Conservation (phyloP, 73 alveolate species). For the Uronychia setigera region DNA sequence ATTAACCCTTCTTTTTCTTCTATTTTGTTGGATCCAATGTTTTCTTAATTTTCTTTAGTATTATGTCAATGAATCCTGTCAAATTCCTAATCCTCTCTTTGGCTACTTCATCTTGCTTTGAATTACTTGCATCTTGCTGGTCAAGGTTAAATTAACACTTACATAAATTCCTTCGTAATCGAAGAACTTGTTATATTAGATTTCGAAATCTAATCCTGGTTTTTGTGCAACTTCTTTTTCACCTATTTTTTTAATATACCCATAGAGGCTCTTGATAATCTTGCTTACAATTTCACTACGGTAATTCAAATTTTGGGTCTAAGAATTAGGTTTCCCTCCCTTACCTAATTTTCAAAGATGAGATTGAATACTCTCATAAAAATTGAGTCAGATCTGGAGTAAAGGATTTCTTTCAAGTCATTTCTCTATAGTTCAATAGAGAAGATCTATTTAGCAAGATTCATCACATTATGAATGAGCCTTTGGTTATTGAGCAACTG, state of each 20-base stretch:
- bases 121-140: background rate
- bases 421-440: conserved; percentile 36
- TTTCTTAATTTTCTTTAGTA: background rate
- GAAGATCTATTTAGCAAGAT: conserved; percentile 34
- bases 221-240: background rate
- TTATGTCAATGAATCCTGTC: background rate
- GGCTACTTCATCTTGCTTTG: background rate
- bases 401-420: conserved; percentile 50
- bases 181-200: background rate
- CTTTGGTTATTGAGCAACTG: conserved; percentile 40
- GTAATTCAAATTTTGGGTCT: background rate
- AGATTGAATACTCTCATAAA: conserved; percentile 33
- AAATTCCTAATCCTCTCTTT: background rate
- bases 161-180: background rate
- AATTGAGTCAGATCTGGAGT: conserved; percentile 43
- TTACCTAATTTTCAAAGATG: conserved; percentile 35
- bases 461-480: conserved; percentile 44
- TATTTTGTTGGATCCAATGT: background rate
- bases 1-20: background rate
- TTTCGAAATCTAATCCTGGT: background rate
- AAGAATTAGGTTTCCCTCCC: background rate
- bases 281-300: background rate
- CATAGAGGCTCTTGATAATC: background rate
- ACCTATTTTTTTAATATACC: background rate
- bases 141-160: too few species aligned